Evolutionary conservation across 805 yeast genomes (phyloP).

Genomic region (Lipomyces sp.): DNA sequence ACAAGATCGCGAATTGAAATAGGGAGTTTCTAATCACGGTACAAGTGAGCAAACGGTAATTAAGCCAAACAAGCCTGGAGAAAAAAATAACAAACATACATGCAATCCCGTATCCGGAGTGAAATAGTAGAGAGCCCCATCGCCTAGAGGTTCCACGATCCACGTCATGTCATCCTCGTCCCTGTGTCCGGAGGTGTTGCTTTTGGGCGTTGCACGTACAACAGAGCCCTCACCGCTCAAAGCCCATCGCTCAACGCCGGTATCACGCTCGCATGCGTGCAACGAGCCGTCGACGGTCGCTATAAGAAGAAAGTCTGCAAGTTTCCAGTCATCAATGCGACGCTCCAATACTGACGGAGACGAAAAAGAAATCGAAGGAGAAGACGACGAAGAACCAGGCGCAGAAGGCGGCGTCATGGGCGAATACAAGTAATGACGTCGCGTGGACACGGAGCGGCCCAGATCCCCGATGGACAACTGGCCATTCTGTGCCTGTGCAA

Average conservation of each 20-base stretch:
- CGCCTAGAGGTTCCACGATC: constrained; percentile 88
- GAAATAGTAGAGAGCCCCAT: constrained; percentile 80
- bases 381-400: not conserved
- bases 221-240: constrained; percentile 62
- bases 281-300: constrained; percentile 85
- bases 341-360: constrained; percentile 28
- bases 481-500: not conserved
- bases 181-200: constrained; percentile 8
- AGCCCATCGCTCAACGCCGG: constrained; percentile 77
- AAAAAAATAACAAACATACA: constrained; percentile 31
- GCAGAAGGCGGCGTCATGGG: not conserved
- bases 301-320: constrained; percentile 60
- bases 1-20: constrained; percentile 75
- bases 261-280: constrained; percentile 71
- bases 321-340: constrained; percentile 46
- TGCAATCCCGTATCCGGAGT: constrained; percentile 71
- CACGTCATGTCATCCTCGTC: constrained; percentile 50
- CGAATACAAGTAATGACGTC: too few species aligned
- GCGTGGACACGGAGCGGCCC: not conserved
- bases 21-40: constrained; percentile 51
- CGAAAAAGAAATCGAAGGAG: not conserved
- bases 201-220: constrained; percentile 43
- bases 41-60: not conserved
- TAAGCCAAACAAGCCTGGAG: not conserved
- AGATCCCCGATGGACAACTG: not conserved